Evolutionary conservation across 768 basidiomycete species (phyloP).

Genomic region (Rhizopogon salebrosus): DNA sequence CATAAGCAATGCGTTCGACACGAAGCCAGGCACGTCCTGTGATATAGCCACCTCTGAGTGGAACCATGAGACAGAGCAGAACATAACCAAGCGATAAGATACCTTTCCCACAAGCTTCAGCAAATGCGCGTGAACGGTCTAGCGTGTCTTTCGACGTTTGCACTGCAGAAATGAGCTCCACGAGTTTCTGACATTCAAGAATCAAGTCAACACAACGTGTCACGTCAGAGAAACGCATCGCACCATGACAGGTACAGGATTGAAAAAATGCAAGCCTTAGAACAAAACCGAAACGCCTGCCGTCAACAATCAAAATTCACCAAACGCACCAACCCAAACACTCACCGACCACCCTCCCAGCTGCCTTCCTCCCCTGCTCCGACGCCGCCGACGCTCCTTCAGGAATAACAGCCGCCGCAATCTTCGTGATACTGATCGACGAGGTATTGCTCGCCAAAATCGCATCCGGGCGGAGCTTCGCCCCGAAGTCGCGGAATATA

Average conservation of each 20-base stretch:
- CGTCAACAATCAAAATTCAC: neutral
- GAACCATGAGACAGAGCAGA: neutral
- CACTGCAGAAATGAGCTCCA: constrained; percentile 91
- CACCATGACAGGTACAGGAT: constrained; percentile 96
- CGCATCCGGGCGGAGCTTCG: constrained; percentile 60
- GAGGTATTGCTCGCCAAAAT: constrained; percentile 93
- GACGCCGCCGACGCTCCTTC: constrained; percentile 52
- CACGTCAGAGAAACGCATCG: constrained; percentile 11
- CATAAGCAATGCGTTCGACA: constrained; percentile 94
- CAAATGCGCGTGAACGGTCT: constrained; percentile 74
- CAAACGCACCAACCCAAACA: neutral
- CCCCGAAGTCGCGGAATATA: constrained; percentile 69
- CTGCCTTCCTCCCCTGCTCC: constrained; percentile 54
- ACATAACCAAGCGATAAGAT: neutral
- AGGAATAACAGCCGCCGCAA: constrained; percentile 74
- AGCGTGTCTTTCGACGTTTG: constrained; percentile 82
- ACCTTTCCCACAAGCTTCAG: constrained; percentile 89
- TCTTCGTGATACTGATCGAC: constrained; percentile 91
- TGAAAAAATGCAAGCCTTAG: constrained; percentile 88
- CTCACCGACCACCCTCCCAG: constrained; percentile 80
- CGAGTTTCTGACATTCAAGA: constrained; percentile 59
- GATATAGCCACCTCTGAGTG: constrained; percentile 82
- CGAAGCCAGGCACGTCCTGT: constrained; percentile 90
- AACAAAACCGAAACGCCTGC: neutral
- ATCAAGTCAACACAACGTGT: neutral